These are phyloP conservation scores for Phalaenopsis aphrodite DNA, from an alignment of 106 monocot species.

Conservation along the genomic window DNA sequence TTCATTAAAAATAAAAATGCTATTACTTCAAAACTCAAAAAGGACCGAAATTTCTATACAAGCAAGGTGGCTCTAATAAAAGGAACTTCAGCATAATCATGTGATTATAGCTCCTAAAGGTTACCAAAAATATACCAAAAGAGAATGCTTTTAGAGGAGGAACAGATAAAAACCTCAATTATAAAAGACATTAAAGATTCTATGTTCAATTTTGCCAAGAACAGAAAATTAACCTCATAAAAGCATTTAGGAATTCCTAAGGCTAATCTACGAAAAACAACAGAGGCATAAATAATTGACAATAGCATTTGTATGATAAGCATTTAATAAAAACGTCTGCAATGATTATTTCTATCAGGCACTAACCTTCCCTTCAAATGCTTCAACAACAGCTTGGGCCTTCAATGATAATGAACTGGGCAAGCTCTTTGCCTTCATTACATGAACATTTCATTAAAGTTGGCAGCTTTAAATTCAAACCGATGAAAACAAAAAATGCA, in stretches of 20 bases:
- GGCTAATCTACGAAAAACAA: not conserved
- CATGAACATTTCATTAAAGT: not conserved
- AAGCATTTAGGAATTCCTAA: not conserved
- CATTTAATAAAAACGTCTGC: not conserved
- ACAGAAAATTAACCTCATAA: not conserved
- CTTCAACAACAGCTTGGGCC: constrained; percentile 62
- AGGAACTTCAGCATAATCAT: too few relatives aligned
- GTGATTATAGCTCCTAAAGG: too few relatives aligned
- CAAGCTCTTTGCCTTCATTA: constrained; percentile 57
- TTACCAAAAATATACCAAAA: too few relatives aligned
- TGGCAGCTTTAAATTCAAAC: not conserved
- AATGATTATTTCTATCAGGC: not conserved
- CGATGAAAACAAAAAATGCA: not conserved
- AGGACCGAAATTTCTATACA: too few relatives aligned
- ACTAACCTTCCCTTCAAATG: constrained; percentile 80
- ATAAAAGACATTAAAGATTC: not conserved
- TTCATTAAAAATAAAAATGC: too few relatives aligned
- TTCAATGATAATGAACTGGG: constrained; percentile 52
- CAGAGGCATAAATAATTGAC: not conserved
- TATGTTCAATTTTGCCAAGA: not conserved
- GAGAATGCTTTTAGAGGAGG: too few relatives aligned
- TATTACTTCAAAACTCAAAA: too few relatives aligned
- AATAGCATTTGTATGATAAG: not conserved
- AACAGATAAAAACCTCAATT: too few relatives aligned
- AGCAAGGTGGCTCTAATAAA: too few relatives aligned